phyloP scores from a whole-genome alignment of 2,329 filamentous ascomycete species.

The Cyphellophora attinorum region DNA sequence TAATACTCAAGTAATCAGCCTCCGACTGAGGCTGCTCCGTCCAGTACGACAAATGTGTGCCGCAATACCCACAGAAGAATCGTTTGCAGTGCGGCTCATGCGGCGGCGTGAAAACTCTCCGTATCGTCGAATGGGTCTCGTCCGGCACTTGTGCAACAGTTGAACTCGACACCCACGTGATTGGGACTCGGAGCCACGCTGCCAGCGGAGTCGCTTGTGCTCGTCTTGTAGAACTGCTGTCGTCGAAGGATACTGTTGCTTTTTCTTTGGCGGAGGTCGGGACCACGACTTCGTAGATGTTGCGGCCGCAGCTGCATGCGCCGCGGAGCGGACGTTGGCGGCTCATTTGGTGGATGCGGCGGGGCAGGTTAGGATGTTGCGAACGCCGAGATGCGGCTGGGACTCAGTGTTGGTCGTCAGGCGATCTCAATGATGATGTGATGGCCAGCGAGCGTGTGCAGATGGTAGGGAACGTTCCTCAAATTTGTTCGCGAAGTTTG shows the following conservation, averaged over 20 bases:
- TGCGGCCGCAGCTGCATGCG: conserved; percentile 76
- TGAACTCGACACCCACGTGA: conserved; percentile 68
- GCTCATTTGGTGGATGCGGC: conserved; percentile 13
- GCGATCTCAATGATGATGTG: no score
- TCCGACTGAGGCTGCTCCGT: conserved; percentile 61
- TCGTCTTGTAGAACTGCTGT: conserved; percentile 39
- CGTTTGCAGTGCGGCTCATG: conserved; percentile 53
- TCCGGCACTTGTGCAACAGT: conserved; percentile 70
- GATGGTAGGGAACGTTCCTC: no score
- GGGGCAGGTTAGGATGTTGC: no score
- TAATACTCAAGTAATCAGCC: conserved; percentile 69
- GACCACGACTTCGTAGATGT: conserved; percentile 66
- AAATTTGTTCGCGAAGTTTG: no score
- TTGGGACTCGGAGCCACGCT: conserved; percentile 73
- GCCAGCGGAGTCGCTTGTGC: conserved; percentile 64
- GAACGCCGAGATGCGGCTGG: no score
- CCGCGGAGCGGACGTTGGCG: conserved; percentile 47
- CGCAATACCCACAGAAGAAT: conserved; percentile 86
- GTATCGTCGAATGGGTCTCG: conserved; percentile 60
- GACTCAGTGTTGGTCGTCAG: no score
- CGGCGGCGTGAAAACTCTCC: conserved; percentile 55
- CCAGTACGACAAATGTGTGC: conserved; percentile 78
- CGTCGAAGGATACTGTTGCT: conserved; percentile 67
- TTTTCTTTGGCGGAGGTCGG: conserved; percentile 43
- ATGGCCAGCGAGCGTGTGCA: no score